These are phyloP conservation scores for Nicotiana paniculata DNA, from an alignment of 257 asterid genomes.

Conservation along the genomic window DNA sequence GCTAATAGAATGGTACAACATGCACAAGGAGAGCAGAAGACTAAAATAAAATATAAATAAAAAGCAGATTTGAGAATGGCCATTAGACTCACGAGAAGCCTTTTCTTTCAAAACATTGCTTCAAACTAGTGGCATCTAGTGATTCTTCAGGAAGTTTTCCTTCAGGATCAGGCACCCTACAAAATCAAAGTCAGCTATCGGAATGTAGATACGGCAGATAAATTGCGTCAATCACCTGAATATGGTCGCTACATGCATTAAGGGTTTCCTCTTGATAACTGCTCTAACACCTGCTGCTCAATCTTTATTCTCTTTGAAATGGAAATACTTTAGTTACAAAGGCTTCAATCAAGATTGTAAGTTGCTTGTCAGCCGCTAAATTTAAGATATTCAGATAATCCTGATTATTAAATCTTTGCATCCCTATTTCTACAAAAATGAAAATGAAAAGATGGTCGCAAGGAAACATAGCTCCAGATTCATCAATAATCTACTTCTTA, in stretches of 20 bases:
- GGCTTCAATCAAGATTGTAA: neutral
- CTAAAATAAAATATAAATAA: neutral
- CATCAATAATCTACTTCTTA: neutral
- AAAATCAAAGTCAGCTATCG: constrained; percentile 6
- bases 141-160: constrained; percentile 89
- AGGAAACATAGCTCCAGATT: neutral
- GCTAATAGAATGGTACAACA: neutral
- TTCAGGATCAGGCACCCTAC: constrained; percentile 81
- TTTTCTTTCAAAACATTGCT: constrained; percentile 55
- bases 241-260: neutral
- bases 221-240: neutral
- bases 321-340: too few species aligned
- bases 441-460: neutral
- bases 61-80: neutral
- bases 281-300: neutral
- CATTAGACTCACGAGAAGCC: constrained; percentile 78
- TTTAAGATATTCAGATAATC: neutral
- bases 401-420: neutral
- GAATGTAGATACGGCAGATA: neutral
- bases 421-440: neutral
- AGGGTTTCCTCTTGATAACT: neutral
- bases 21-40: neutral
- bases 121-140: constrained; percentile 56
- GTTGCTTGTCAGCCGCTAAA: neutral
- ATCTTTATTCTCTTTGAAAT: too few species aligned